Base-by-base conservation (phyloP, 257 asterid genomes). In the Solanum phureja region DNA sequence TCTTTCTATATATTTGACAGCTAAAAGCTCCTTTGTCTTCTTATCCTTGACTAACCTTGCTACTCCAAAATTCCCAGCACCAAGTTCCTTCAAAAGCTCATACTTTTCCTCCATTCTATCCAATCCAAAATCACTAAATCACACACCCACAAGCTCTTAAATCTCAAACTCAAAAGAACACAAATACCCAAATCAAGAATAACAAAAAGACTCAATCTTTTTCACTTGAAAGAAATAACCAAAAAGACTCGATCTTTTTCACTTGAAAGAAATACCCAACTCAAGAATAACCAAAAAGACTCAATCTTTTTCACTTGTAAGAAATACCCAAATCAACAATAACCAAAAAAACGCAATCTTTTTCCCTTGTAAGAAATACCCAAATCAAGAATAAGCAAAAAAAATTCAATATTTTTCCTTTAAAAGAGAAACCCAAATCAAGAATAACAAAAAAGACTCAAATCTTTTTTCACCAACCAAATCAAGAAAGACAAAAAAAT, bases 1-100 rank as follows among this genome's bases (percentile, higher is more conserved):
- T 87, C 93, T 91, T 84, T 91, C 93, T 24, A 91, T 91, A 84
- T 83, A 91, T 89, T 91, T 91, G 91, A 91, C 91, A 40, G 93
- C 93, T 84, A 87, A 84, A 40, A 91, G 93, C 52, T 91, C 92
- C 87, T 87, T 90, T 5, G 92, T 90, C 75, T 90, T 90, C 91
- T 89, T 90, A 73, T 91, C 91, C 60, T 31, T 91, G 9, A 91
- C 91, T 75, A 91, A 84, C 88, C 92, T 91, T 34, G 93, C 93
- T 33, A 91, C 92, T 3, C 92, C 93, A 60, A 91, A 91, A 79
- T 91, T 91, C 38, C 93, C 93, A 77, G 92, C 83, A 66, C 93
- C 93, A 87, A 91, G 91, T 66, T 90, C 86, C 79, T 91, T 91
- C 90, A 91, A 84, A 58, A 90, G 90, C 89, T 91, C 93, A 77